These are phyloP conservation scores for Podaxis carcinomalis DNA, from an alignment of 768 basidiomycete species.

Conservation along the genomic window DNA sequence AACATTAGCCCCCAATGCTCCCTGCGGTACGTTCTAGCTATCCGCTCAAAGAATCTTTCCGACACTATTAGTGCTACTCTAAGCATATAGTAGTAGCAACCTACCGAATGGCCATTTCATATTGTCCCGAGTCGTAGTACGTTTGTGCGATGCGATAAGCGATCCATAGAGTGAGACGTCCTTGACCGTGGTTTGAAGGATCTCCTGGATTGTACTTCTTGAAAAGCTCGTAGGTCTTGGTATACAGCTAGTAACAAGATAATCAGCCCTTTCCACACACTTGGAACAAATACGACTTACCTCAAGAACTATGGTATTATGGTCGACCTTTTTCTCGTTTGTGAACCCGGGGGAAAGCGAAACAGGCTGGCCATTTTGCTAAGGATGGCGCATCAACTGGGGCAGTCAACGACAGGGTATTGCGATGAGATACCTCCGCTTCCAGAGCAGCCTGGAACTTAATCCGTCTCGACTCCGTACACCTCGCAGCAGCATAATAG, in stretches of 20 bases:
- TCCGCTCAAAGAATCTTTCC: conserved; percentile 86
- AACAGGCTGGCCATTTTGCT: conserved; percentile 16
- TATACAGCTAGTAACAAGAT: conserved; percentile 63
- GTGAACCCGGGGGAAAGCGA: conserved; percentile 63
- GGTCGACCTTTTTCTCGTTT: conserved; percentile 93
- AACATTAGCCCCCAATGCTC: conserved; percentile 81
- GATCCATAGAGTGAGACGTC: conserved; percentile 83
- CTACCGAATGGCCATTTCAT: conserved; percentile 84
- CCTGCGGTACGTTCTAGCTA: conserved; percentile 81
- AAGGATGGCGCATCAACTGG: conserved; percentile 12
- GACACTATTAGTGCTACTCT: background rate
- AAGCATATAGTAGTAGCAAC: conserved; percentile 15
- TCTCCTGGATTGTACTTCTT: conserved; percentile 60
- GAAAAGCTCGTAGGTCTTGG: conserved; percentile 91
- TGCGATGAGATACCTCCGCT: conserved; percentile 40
- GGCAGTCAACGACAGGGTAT: background rate
- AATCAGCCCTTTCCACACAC: background rate
- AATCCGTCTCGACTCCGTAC: conserved; percentile 71
- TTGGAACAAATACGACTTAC: conserved; percentile 31
- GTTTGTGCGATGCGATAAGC: conserved; percentile 88
- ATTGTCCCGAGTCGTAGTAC: conserved; percentile 75
- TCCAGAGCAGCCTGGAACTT: conserved; percentile 60
- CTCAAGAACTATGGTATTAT: conserved; percentile 79
- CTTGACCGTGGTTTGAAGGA: conserved; percentile 46
- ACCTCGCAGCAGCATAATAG: conserved; percentile 84